Base-by-base conservation (phyloP, 2,329 filamentous ascomycete genomes). In the Colletotrichum sp. region DNA sequence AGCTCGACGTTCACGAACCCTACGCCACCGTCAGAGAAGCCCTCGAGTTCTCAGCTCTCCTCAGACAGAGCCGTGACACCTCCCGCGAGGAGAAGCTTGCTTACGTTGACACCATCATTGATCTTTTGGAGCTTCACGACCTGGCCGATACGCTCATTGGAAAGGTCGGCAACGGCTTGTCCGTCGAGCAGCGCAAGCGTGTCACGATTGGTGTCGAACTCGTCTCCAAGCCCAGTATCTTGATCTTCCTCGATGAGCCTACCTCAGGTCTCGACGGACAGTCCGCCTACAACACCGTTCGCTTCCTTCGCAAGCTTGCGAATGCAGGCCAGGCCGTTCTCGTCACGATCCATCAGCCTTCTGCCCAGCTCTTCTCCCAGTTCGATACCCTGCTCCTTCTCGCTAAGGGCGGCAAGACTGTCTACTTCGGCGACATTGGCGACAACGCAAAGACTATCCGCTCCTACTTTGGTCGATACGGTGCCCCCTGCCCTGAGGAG, bases 21-120 rank as follows among this genome's bases (percentile, higher is more conserved):
- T 94, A 91, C 0, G 90, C 93, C 2, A 96, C 95, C 0, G 94
- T 96, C 6, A 90, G 94, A 18, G 95, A 96, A 82, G 94, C 94
- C 2, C 87, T 96, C 6, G 90, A 91, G 72, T 96, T 96, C 81
- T 94, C 92, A 67, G 95, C 95, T 5, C 84, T 95, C 2, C 89
- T 96, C 12, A 91, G 95, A 69, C 95, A 96, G 81, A 92, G 92
- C 30, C 91, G 90, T 12, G 88, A 92, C 28, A 89, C 92, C 3
- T 86, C 93, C 1, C 88, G 89, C 1, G 85, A 90, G 70, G 94
- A 96, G 80, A 96, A 96, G 84, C 85, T 95, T 2, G 90, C 89
- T 5, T 96, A 96, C 78, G 95, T 96, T 10, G 90, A 95, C 66
- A 93, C 94, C 75, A 93, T 96, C 52, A 95, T 97, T 80, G 93